Evolutionary conservation across 2,329 filamentous ascomycete genomes (phyloP).

Genomic region (Ophiostoma sp.): DNA sequence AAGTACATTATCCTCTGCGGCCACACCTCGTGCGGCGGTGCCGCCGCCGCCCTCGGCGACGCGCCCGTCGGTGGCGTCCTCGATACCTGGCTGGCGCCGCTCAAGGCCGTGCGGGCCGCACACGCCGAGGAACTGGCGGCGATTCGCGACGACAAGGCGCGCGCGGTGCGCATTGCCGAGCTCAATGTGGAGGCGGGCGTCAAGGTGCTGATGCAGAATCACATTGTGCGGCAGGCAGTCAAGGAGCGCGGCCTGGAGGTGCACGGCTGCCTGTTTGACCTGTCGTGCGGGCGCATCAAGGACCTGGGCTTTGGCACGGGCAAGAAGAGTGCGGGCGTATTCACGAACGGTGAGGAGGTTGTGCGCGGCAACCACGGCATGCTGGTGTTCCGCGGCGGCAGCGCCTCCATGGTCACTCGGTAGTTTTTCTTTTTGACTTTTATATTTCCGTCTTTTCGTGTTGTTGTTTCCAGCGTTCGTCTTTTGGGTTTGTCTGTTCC

Average conservation of each 20-base stretch:
- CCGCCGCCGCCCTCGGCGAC: constrained; percentile 52
- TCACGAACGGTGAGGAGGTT: constrained; percentile 32
- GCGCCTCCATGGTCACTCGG: constrained; percentile 35
- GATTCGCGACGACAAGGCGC: constrained; percentile 50
- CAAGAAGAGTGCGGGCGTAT: constrained; percentile 28
- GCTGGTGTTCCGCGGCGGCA: constrained; percentile 45
- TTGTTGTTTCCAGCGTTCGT: neutral
- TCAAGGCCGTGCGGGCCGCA: constrained; percentile 41
- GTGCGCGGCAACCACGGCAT: constrained; percentile 47
- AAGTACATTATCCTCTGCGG: constrained; percentile 67
- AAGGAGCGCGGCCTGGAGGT: constrained; percentile 64
- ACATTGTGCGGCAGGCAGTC: constrained; percentile 64
- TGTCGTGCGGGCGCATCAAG: constrained; percentile 44
- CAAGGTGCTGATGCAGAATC: constrained; percentile 62
- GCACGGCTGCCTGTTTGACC: constrained; percentile 73
- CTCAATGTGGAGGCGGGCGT: constrained; percentile 69
- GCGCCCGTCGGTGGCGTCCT: constrained; percentile 48
- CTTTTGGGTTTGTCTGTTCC: neutral
- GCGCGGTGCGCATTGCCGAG: constrained; percentile 62
- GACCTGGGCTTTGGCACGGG: constrained; percentile 45
- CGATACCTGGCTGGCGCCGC: constrained; percentile 51
- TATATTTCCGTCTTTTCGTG: neutral
- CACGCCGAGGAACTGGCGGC: constrained; percentile 53
- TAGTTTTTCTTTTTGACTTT: neutral
- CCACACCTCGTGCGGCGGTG: constrained; percentile 64